phyloP scores from a whole-genome alignment of 306 rosid species.

The Prunus kanzakura region DNA sequence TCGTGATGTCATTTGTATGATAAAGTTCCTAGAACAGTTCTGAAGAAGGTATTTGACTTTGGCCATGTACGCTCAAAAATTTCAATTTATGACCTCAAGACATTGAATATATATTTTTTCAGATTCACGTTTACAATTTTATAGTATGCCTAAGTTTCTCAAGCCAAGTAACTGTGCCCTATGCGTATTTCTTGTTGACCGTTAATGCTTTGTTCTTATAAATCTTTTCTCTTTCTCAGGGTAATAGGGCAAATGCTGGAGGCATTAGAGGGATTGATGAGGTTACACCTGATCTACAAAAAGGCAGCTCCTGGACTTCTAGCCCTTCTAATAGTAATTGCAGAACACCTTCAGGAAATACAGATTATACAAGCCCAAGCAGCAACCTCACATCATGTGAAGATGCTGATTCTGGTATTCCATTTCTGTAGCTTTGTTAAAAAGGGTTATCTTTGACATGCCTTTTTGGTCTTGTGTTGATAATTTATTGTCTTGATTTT shows the following conservation, averaged over 20 bases:
- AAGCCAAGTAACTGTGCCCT: not conserved
- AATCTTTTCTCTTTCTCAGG: slow-evolving; percentile 39
- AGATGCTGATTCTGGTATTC: slow-evolving; percentile 85
- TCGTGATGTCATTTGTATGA: not conserved
- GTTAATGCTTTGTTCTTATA: not conserved
- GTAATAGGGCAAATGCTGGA: slow-evolving; percentile 66
- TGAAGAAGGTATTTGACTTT: not conserved
- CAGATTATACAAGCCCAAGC: slow-evolving; percentile 68
- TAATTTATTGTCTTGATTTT: not conserved
- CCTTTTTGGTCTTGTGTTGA: slow-evolving; percentile 1
- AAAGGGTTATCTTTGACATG: slow-evolving; percentile 11
- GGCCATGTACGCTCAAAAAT: not conserved
- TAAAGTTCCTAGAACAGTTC: not conserved
- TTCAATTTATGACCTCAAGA: not conserved
- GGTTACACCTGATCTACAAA: slow-evolving; percentile 44
- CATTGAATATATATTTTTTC: not conserved
- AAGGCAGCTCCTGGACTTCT: slow-evolving; percentile 47
- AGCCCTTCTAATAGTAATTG: slow-evolving; percentile 44
- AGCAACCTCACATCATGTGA: slow-evolving; percentile 65
- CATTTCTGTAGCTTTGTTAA: slow-evolving; percentile 28
- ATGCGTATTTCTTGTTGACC: not conserved
- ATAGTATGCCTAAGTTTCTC: not conserved
- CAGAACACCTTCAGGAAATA: slow-evolving; percentile 51
- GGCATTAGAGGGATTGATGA: slow-evolving; percentile 55
- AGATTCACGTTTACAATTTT: not conserved